A percentile compares a stretch with the other conserved stretches of the same genome.
phyloP scores from a whole-genome alignment of 139 green algal genomes.

The Chlamydomonas incerta region DNA sequence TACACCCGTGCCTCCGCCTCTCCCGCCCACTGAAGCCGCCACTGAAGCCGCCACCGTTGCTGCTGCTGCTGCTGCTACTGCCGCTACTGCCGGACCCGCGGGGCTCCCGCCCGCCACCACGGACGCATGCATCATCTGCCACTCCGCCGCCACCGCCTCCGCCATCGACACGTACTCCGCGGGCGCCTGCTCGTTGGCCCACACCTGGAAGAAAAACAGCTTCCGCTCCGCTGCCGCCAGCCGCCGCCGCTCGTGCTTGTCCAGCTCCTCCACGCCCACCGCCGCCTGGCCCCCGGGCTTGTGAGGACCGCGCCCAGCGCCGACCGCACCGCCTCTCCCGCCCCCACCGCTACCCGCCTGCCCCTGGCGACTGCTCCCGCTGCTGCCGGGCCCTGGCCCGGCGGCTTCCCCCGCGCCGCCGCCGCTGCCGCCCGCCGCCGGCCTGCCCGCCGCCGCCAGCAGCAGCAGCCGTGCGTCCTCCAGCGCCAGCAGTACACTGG shows the following conservation, averaged over 20 bases:
- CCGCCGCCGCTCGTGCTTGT: not conserved
- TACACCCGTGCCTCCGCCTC: too few species aligned
- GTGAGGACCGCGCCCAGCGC: too few species aligned
- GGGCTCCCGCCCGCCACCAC: conserved; percentile 16
- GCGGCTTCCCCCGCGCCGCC: too few species aligned
- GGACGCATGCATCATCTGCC: not conserved
- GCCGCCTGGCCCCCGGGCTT: too few species aligned
- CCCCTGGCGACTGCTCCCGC: too few species aligned
- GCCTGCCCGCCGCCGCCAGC: not conserved
- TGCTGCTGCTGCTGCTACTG: not conserved
- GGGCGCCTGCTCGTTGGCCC: conserved; percentile 67
- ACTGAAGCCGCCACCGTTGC: too few species aligned
- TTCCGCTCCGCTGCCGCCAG: conserved; percentile 64
- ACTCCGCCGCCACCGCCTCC: conserved; percentile 12
- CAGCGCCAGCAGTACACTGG: conserved; percentile 60
- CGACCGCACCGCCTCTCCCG: too few species aligned
- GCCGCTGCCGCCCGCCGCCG: not conserved
- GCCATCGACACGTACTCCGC: conserved; percentile 13
- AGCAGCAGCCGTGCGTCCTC: conserved; percentile 58
- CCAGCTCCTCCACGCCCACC: not conserved
- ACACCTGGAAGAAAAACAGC: conserved; percentile 69
- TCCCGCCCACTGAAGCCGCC: too few species aligned
- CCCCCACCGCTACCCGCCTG: too few species aligned
- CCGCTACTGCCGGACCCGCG: not conserved
- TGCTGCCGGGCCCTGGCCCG: too few species aligned